Percentiles rank a stretch among this genome's conserved stretches.
Conservation (phyloP, 805 yeast species). For the Ogataea dorogensis region DNA sequence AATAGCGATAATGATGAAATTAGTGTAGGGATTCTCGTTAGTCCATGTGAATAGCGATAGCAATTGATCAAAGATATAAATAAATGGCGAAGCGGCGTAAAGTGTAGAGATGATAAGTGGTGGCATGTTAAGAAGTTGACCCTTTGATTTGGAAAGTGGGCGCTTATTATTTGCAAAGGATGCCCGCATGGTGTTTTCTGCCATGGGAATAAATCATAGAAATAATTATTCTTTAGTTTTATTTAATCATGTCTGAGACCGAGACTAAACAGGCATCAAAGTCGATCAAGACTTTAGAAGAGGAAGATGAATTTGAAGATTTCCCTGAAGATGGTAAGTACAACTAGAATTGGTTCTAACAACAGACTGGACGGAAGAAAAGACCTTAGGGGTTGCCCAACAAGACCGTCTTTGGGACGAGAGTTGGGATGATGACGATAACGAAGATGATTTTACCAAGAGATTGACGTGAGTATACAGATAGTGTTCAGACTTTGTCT, state of each 20-base stretch:
- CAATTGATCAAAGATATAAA: slow-evolving; percentile 43
- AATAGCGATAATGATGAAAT: slow-evolving; percentile 40
- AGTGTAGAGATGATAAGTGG: slow-evolving; percentile 48
- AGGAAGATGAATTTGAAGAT: slow-evolving; percentile 96
- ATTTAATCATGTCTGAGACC: slow-evolving; percentile 13
- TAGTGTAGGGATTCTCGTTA: slow-evolving; percentile 46
- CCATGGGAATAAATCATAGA: slow-evolving; percentile 8
- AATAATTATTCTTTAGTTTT: slow-evolving; percentile 2
- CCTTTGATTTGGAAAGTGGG: slow-evolving; percentile 20
- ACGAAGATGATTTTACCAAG: slow-evolving; percentile 82
- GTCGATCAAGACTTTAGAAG: slow-evolving; percentile 73
- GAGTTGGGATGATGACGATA: slow-evolving; percentile 96
- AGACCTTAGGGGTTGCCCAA: slow-evolving; percentile 50
- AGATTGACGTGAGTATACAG: slow-evolving; percentile 66
- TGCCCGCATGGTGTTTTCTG: slow-evolving; percentile 17
- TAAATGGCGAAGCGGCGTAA: slow-evolving; percentile 46
- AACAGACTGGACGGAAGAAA: slow-evolving; percentile 63
- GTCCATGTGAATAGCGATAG: slow-evolving; percentile 56
- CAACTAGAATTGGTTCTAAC: slow-evolving; percentile 6
- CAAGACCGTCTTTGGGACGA: slow-evolving; percentile 85
- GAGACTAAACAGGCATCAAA: slow-evolving; percentile 21
- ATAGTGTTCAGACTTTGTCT: no score
- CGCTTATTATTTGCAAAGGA: slow-evolving; percentile 21
- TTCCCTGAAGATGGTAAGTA: slow-evolving; percentile 76
- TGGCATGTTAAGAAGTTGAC: slow-evolving; percentile 27